Evolutionary conservation across 306 rosid genomes (phyloP), one percentile per base, ranked within the genome.

Genomic region (Vachellia collinsii): DNA sequence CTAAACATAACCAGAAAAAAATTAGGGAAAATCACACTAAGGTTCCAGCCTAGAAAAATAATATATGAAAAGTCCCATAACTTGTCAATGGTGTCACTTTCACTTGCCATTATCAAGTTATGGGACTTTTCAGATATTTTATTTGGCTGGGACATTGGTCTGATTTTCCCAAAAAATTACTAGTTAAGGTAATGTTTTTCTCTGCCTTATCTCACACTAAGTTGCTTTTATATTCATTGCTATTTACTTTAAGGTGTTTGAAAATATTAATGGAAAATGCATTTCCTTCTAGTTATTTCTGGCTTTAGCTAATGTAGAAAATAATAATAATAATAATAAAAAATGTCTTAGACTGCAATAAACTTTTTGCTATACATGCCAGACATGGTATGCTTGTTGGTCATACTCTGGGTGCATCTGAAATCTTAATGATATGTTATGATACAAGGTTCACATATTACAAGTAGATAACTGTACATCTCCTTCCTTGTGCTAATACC

Each of bases 401-500:
- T 5, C 53, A 43, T 43, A 43, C 53, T 11, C 37, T 42, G 4
- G 46, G 65, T 22, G 47, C 56, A 29, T 50, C 53, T 48, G 70
- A 74, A 39, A 56, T 20, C 13, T 56, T 7, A 56, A 19, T 68
- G 61, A 25, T 59, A 59, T 56, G 22, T 53, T 58, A 54, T 39
- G n/a, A 36, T 66, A 46, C 70, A 51, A 39, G 58, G 67, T 77
- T 85, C 66, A 19, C 70, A 47, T 64, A 16, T 59, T 73, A 47
- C 19, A 44, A 19, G 61, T 71, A 44, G 19, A 66, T 77, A 56
- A 39, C 46, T 12, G 41, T 48, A 51, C 48, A 38, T 41, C 29
- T 19, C n/a, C 42, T 47, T 37, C 70, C 37, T 20, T 20, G 29
- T 23, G 56, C 39, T 73, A 7, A 50, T 29, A 23, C 17, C 17